Base-by-base conservation (phyloP, 768 basidiomycete species). In the Lepiota brunneoincarnata region DNA sequence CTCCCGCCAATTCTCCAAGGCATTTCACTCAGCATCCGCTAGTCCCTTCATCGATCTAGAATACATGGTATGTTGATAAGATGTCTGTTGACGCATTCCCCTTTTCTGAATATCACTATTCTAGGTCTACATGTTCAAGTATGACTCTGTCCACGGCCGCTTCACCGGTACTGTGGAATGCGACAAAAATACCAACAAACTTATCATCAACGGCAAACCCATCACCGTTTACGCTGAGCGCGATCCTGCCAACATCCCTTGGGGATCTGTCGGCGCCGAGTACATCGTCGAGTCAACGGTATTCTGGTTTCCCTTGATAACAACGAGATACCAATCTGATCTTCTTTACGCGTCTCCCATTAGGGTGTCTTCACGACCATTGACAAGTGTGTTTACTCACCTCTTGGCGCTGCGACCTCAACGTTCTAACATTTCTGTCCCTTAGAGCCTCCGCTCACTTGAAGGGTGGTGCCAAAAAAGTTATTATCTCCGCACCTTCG, bases 61-160 rank as follows among this genome's bases (percentile, higher is more conserved):
- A 2, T 98, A 99, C 85, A 97, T 98, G 95, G 96, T 89, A 49
- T 31, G 81, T 62, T 18, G 4, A 28, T 36, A 36, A 15, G 28
- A 31, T 50, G 17, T 28, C 26, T 44, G 9, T 41, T 45, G 23
- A 17, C 41, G 34, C 14, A 36, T 35, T 36, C 6, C 12, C 36
- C 21, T 20, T 23, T 38, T 48, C 40, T 45, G 44, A 46, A 51
- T 43, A 17, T 38, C 37, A 9, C 9, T 45, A 28, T 28, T 52
- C n/a, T 51, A 92, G 90, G 89, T 94, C 69, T 97, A 97, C 83
- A 93, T 97, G 93, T 95, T 97, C 89, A 96, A 93, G 80, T 95
- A 84, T 68, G 93, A 95, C 70, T 89, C 93, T 54, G 91, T 93
- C 59, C 93, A 96, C 75, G 88, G 93, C 49, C 85, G 89, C 69